Evolutionary conservation across 495 filamentous ascomycete species (phyloP), one percentile per base, ranked within the genome.

Genomic region (Pseudevernia furfuracea): DNA sequence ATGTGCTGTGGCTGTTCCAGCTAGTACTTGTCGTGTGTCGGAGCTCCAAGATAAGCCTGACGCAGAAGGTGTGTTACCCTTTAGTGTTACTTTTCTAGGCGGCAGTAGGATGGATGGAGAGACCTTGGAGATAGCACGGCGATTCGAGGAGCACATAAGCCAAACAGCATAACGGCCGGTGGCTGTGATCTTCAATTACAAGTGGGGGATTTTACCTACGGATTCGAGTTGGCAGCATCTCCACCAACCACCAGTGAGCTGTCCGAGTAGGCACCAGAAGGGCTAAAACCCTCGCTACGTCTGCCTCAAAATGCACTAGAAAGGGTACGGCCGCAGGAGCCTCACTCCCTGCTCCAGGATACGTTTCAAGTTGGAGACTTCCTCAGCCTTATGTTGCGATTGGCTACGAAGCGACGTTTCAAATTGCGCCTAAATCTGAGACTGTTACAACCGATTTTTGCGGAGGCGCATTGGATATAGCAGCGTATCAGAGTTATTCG

Each of bases 31-130:
- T 66, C n/a, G 38, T 21, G 64, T 58, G 30, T 41, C 60, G 14
- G 64, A 66, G 58, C 14, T 62, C 56, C 68, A 6, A 49, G 72
- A 12, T 44, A 61, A 14, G 72, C 69, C 67, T 41, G 53, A 68
- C 11, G 65, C 36, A 55, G 58, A 61, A 44, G 67, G 65, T 10
- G 23, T 23, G 23, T 70, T 88, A 66, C 85, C 86, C 11, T 89
- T 88, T 72, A 83, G 84, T 15, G 80, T 88, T 19, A 88, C 85
- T 6, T 77, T 89, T 49, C 71, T 88, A 15, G 81, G 80, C 6
- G 81, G 78, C 4, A 76, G 75, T 43, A 81, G 84, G 32, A 76
- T 72, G 65, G 85, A 87, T 77, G 81, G 78, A 23, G 79, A 79
- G 70, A 72, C 84, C 9, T 68, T 87, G 34, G 82, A 80, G 43